Conservation (phyloP, 139 green algal genomes). For the Ettlia oleoabundans region DNA sequence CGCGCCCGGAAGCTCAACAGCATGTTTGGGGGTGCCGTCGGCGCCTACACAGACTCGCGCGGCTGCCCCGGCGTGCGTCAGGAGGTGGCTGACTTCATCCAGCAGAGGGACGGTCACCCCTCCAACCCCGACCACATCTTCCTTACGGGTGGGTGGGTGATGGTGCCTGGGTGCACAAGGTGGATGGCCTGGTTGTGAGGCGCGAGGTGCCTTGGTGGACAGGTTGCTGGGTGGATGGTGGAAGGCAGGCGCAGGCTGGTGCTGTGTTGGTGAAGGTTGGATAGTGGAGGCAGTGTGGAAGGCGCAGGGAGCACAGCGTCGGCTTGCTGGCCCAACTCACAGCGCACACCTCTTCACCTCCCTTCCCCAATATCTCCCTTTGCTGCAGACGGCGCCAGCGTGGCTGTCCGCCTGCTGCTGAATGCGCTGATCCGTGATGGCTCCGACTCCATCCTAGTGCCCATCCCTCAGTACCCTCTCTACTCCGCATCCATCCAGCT, state of each 20-base stretch:
- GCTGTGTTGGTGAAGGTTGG: too few species aligned
- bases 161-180: neutral
- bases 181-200: too few species aligned
- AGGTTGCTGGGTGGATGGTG: too few species aligned
- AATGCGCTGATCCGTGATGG: conserved; percentile 70
- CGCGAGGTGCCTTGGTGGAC: neutral
- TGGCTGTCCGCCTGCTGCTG: conserved; percentile 79
- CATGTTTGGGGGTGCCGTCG: conserved; percentile 75
- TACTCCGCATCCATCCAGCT: conserved; percentile 85
- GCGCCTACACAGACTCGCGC: conserved; percentile 89
- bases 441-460: conserved; percentile 79
- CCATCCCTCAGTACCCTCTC: conserved; percentile 90
- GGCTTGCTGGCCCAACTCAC: neutral
- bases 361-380: neutral
- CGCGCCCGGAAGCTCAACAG: conserved; percentile 76
- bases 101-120: conserved; percentile 78
- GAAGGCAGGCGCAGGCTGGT: too few species aligned
- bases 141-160: conserved; percentile 45
- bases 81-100: conserved; percentile 75
- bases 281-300: too few species aligned
- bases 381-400: conserved; percentile 74
- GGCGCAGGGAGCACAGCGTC: too few species aligned
- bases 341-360: neutral
- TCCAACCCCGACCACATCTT: conserved; percentile 72
- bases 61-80: conserved; percentile 74